Conservation (phyloP, 768 basidiomycete genomes). For the Candolleomyces efflorescens region DNA sequence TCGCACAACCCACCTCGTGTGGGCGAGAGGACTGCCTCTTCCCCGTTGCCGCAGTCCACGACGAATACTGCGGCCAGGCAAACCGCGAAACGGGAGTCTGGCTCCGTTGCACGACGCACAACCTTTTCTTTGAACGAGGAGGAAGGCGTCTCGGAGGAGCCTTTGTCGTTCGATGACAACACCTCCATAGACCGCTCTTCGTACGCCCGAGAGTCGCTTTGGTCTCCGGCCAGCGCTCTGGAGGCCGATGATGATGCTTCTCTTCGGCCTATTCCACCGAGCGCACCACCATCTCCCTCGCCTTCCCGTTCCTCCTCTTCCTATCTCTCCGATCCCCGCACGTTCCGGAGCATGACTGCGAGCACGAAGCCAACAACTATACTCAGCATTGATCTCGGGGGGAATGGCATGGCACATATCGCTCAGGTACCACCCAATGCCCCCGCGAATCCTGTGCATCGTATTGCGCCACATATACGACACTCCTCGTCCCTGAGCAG, state of each 20-base stretch:
- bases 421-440: constrained; percentile 76
- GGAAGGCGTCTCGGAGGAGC: constrained; percentile 33
- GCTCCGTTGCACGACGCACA: constrained; percentile 37
- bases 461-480: constrained; percentile 56
- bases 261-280: constrained; percentile 84
- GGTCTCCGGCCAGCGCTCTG: constrained; percentile 70
- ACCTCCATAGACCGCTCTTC: constrained; percentile 50
- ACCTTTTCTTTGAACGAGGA: constrained; percentile 65
- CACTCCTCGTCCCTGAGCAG: constrained; percentile 54
- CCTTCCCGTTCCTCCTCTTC: constrained; percentile 82
- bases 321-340: constrained; percentile 75
- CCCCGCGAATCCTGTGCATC: constrained; percentile 42
- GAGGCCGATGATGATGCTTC: constrained; percentile 97
- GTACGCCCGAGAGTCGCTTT: constrained; percentile 66
- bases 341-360: constrained; percentile 77
- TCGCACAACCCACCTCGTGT: constrained; percentile 27
- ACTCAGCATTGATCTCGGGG: constrained; percentile 80
- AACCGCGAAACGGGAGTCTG: constrained; percentile 28
- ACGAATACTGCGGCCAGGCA: constrained; percentile 21
- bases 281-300: constrained; percentile 80
- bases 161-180: constrained; percentile 36
- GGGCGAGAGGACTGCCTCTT: constrained; percentile 39
- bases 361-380: constrained; percentile 95
- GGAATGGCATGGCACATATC: constrained; percentile 86
- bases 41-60: constrained; percentile 34